Percentiles rank a stretch among this genome's conserved stretches.
Evolutionary conservation across 2,329 filamentous ascomycete species (phyloP).

Genomic region (Exophiala calicioides): DNA sequence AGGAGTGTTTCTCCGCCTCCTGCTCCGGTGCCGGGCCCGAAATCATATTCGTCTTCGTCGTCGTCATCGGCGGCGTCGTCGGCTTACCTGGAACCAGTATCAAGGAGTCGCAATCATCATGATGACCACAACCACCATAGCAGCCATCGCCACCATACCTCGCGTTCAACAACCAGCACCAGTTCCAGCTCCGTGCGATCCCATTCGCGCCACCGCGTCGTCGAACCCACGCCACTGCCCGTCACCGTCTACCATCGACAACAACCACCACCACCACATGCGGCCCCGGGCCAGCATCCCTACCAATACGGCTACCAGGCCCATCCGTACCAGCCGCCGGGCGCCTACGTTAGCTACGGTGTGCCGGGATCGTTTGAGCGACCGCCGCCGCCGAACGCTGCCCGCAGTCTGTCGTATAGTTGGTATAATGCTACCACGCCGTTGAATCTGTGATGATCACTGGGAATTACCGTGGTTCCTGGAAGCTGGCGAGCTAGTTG

Average conservation of each 20-base stretch:
- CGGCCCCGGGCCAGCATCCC: background rate
- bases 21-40: no score
- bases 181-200: conserved; percentile 6
- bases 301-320: no score
- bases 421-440: conserved; percentile 29
- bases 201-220: conserved; percentile 4
- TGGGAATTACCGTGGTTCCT: no score
- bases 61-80: no score
- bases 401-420: conserved; percentile 23
- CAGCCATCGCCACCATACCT: background rate
- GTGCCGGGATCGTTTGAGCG: background rate
- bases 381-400: conserved; percentile 3
- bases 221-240: conserved; percentile 11
- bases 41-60: background rate
- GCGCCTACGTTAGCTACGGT: conserved; percentile 1
- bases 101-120: background rate
- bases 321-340: no score
- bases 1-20: no score
- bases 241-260: conserved; percentile 1
- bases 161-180: background rate
- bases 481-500: no score
- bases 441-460: conserved; percentile 17
- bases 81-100: no score
- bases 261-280: background rate
- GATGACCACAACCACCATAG: conserved; percentile 2